A percentile compares a stretch with the other conserved stretches of the same genome.
These are phyloP conservation scores for Coleophoma cylindrospora DNA, from an alignment of 2,329 filamentous ascomycete genomes.

Conservation along the genomic window DNA sequence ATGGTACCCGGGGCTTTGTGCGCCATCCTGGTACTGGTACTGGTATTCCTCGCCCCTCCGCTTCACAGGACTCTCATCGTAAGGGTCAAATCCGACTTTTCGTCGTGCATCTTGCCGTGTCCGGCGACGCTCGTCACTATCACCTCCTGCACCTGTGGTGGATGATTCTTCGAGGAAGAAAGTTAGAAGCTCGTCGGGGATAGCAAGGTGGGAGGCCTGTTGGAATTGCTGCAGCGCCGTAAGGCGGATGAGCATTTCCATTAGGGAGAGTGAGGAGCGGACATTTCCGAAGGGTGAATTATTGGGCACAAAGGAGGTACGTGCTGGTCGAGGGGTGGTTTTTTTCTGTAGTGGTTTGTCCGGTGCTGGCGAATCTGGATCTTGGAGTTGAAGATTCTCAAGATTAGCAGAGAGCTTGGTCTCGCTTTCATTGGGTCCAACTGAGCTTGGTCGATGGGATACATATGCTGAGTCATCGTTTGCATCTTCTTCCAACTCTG, in stretches of 20 bases:
- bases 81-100: slow-evolving; percentile 66
- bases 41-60: slow-evolving; percentile 58
- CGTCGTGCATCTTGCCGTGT: slow-evolving; percentile 54
- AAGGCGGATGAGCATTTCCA: slow-evolving; percentile 68
- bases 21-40: slow-evolving; percentile 27
- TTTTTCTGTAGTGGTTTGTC: slow-evolving; percentile 3
- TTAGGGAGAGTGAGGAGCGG: slow-evolving; percentile 63
- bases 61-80: slow-evolving; percentile 67
- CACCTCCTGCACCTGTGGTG: slow-evolving; percentile 59
- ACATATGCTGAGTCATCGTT: slow-evolving; percentile 17
- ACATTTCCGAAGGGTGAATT: slow-evolving; percentile 42
- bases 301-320: slow-evolving; percentile 12
- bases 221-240: slow-evolving; percentile 71
- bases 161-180: slow-evolving; percentile 69
- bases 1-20: slow-evolving; percentile 15
- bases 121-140: slow-evolving; percentile 54
- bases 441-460: slow-evolving; percentile 16
- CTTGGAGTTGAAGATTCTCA: slow-evolving; percentile 16
- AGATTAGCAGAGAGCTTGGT: slow-evolving; percentile 12
- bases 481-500: slow-evolving; percentile 37
- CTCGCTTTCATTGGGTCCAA: slow-evolving; percentile 5
- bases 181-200: slow-evolving; percentile 67
- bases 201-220: slow-evolving; percentile 65
- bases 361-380: slow-evolving; percentile 13
- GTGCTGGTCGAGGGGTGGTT: not conserved